phyloP scores from a whole-genome alignment of 2,329 filamentous ascomycete genomes.

The Alternaria consortialis region DNA sequence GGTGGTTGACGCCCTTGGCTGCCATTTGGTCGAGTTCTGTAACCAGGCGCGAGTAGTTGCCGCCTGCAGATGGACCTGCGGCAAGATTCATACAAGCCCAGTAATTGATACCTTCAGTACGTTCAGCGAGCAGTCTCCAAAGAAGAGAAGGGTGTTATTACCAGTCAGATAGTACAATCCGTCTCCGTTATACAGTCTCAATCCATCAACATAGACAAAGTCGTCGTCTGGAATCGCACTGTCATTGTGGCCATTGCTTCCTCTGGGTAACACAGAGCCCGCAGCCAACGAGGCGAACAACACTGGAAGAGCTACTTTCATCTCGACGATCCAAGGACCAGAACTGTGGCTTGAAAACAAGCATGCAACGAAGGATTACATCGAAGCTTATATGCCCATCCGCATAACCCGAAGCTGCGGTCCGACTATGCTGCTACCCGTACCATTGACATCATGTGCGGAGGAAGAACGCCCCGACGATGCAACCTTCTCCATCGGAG shows the following conservation, averaged over 20 bases:
- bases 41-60: conserved; percentile 49
- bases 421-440: background rate
- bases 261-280: conserved; percentile 15
- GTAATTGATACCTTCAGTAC: conserved; percentile 47
- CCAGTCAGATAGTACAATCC: conserved; percentile 51
- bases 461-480: conserved; percentile 8
- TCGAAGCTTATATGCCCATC: conserved; percentile 18
- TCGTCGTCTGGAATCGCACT: conserved; percentile 40
- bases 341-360: conserved; percentile 1
- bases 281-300: conserved; percentile 24
- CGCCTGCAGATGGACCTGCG: conserved; percentile 45
- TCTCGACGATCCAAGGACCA: conserved; percentile 6
- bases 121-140: background rate
- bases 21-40: conserved; percentile 54
- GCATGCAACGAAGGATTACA: background rate
- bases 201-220: conserved; percentile 48
- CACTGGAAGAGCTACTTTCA: conserved; percentile 22
- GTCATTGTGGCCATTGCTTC: conserved; percentile 3
- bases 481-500: background rate
- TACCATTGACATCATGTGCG: conserved; percentile 16
- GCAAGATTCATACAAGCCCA: conserved; percentile 55
- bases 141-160: background rate
- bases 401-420: conserved; percentile 6
- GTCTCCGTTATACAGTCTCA: conserved; percentile 46
- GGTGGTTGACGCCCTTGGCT: conserved; percentile 51